Conservation (phyloP, 176 grass and related monocot genomes). For the Musa troglodytarum region DNA sequence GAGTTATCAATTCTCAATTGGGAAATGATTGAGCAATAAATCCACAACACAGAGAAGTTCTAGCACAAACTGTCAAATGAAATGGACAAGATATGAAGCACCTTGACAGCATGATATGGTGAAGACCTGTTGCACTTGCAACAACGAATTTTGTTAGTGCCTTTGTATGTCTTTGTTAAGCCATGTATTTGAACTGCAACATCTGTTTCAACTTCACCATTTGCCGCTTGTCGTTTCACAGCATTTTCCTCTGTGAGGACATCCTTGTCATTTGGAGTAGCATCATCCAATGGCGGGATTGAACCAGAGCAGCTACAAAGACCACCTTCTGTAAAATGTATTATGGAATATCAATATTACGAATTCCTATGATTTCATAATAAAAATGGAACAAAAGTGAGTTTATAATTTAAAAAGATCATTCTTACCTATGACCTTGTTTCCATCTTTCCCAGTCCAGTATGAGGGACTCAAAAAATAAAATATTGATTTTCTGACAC, state of each 20-base stretch:
- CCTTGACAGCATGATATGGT: slow-evolving; percentile 93
- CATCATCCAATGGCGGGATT: slow-evolving; percentile 47
- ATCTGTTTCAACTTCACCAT: slow-evolving; percentile 48
- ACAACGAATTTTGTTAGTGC: slow-evolving; percentile 62
- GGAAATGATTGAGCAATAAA: background rate
- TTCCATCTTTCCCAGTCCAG: slow-evolving; percentile 86
- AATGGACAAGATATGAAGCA: slow-evolving; percentile 24
- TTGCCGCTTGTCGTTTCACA: slow-evolving; percentile 49
- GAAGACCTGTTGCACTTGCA: slow-evolving; percentile 60
- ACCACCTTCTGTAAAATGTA: slow-evolving; percentile 58
- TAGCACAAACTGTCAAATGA: background rate
- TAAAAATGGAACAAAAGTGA: background rate
- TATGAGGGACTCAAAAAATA: slow-evolving; percentile 90
- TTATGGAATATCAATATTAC: slow-evolving; percentile 6
- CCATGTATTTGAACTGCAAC: slow-evolving; percentile 81
- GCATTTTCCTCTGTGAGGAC: slow-evolving; percentile 64
- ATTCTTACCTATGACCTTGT: slow-evolving; percentile 54
- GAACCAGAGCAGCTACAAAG: slow-evolving; percentile 71
- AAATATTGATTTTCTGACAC: slow-evolving; percentile 80
- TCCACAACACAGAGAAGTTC: background rate
- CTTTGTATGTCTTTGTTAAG: slow-evolving; percentile 74
- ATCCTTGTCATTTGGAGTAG: slow-evolving; percentile 70
- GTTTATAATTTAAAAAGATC: slow-evolving; percentile 12
- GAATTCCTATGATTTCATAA: background rate
- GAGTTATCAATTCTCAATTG: background rate